A percentile compares a stretch with the other conserved stretches of the same genome.
These are phyloP conservation scores for Colletotrichum sp. DNA, from an alignment of 2,329 filamentous ascomycete species.

Conservation along the genomic window DNA sequence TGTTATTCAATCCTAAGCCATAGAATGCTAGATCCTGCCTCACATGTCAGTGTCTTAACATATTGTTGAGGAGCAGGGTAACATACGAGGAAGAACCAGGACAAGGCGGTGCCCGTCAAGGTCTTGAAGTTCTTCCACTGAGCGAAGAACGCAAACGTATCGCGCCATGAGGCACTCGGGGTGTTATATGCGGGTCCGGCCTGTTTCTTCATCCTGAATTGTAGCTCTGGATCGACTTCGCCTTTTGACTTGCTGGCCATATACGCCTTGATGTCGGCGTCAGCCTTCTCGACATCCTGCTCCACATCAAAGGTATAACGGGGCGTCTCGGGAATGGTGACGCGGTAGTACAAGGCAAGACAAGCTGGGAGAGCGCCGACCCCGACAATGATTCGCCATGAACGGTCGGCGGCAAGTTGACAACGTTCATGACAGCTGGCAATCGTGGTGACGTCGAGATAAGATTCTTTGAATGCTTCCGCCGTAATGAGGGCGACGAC, in stretches of 20 bases:
- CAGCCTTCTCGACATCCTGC: slow-evolving; percentile 76
- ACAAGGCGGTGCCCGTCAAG: slow-evolving; percentile 77
- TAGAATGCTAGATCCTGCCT: slow-evolving; percentile 69
- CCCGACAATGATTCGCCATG: slow-evolving; percentile 83
- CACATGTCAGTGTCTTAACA: slow-evolving; percentile 9
- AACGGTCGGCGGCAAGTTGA: slow-evolving; percentile 74
- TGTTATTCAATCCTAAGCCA: slow-evolving; percentile 77
- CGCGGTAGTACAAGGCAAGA: slow-evolving; percentile 82
- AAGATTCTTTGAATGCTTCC: slow-evolving; percentile 63
- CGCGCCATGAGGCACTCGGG: slow-evolving; percentile 73
- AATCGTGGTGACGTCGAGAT: slow-evolving; percentile 36
- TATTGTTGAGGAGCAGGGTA: neutral
- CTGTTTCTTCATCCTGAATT: slow-evolving; percentile 58
- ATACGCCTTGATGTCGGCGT: slow-evolving; percentile 72
- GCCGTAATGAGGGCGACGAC: slow-evolving; percentile 75
- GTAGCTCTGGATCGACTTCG: slow-evolving; percentile 52
- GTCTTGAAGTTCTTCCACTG: slow-evolving; percentile 74
- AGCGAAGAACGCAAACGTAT: slow-evolving; percentile 71
- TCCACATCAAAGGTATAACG: slow-evolving; percentile 84
- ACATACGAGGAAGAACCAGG: slow-evolving; percentile 77
- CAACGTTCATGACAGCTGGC: slow-evolving; percentile 67
- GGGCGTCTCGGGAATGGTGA: slow-evolving; percentile 86
- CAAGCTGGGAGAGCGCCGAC: slow-evolving; percentile 80
- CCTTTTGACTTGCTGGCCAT: slow-evolving; percentile 53
- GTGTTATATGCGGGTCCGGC: slow-evolving; percentile 61